phyloP scores from a whole-genome alignment of 306 rosid genomes.

The Urtica urens region DNA sequence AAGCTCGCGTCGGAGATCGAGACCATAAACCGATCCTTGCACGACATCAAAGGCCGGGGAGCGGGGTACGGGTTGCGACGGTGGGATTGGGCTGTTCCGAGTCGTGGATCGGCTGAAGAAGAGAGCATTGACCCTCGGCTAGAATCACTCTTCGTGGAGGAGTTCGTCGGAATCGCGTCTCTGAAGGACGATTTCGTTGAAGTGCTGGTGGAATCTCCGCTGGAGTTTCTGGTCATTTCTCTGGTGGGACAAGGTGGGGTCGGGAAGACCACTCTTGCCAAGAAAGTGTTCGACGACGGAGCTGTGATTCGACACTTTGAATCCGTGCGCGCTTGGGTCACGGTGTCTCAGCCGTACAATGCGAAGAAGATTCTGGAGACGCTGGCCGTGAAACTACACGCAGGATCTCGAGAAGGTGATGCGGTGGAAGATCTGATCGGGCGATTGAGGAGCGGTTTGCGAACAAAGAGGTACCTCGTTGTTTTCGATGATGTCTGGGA shows the following conservation, averaged over 20 bases:
- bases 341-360: background rate
- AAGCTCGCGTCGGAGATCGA: background rate
- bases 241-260: conserved; percentile 5
- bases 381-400: no score
- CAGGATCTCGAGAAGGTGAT: background rate
- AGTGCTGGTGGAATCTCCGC: background rate
- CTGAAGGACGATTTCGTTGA: background rate
- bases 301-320: no score
- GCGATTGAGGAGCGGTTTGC: background rate
- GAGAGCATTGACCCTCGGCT: background rate
- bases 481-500: conserved; percentile 6
- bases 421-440: background rate
- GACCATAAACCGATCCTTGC: background rate
- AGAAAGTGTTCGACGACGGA: background rate
- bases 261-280: conserved; percentile 10
- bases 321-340: background rate
- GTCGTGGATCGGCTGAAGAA: background rate
- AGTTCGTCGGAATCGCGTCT: background rate
- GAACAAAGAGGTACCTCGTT: background rate
- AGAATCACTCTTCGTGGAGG: background rate
- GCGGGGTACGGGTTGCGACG: background rate
- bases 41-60: background rate
- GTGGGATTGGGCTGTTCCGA: background rate
- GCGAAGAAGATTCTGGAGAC: background rate
- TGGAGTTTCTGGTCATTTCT: background rate